Percentiles rank a stretch among this genome's conserved stretches.
Conservation (phyloP, 2,329 filamentous ascomycete species). For the Aureobasidium zeae region DNA sequence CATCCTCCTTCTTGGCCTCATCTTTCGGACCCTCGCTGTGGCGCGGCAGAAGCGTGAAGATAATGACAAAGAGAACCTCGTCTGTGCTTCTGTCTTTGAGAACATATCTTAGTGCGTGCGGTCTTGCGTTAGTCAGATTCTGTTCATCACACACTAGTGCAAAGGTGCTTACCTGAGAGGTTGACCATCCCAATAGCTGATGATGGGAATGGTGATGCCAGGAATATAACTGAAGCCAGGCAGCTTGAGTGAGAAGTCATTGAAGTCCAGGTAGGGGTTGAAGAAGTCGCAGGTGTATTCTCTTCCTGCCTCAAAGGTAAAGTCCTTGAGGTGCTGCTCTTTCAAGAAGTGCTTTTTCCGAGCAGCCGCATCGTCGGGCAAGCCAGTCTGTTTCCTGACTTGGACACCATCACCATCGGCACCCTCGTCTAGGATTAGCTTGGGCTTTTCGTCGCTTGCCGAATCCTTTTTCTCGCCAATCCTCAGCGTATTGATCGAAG, state of each 20-base stretch:
- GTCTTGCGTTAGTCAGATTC: conserved; percentile 41
- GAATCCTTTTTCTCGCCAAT: conserved; percentile 46
- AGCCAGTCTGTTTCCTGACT: conserved; percentile 30
- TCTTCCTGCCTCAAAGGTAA: conserved; percentile 53
- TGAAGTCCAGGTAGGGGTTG: conserved; percentile 88
- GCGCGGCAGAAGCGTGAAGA: conserved; percentile 67
- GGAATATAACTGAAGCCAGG: conserved; percentile 48
- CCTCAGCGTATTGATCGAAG: conserved; percentile 67
- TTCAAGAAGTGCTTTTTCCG: conserved; percentile 54
- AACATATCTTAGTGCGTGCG: conserved; percentile 83
- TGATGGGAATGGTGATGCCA: conserved; percentile 62
- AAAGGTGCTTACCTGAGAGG: conserved; percentile 55
- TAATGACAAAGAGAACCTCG: conserved; percentile 68
- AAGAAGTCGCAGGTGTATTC: conserved; percentile 66
- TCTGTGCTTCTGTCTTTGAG: conserved; percentile 69
- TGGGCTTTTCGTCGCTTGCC: conserved; percentile 44
- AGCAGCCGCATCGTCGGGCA: conserved; percentile 34
- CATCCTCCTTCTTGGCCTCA: conserved; percentile 12
- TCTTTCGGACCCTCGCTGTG: conserved; percentile 43
- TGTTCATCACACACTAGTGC: conserved; percentile 14
- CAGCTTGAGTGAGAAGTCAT: conserved; percentile 60
- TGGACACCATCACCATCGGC: conserved; percentile 37
- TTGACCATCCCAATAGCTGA: conserved; percentile 74
- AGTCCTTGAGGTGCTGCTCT: conserved; percentile 45
- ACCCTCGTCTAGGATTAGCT: conserved; percentile 45